Percentiles rank a stretch among this genome's conserved stretches.
Evolutionary conservation across 257 asterid species (phyloP).

Genomic region (Nicotiana noctiflora): DNA sequence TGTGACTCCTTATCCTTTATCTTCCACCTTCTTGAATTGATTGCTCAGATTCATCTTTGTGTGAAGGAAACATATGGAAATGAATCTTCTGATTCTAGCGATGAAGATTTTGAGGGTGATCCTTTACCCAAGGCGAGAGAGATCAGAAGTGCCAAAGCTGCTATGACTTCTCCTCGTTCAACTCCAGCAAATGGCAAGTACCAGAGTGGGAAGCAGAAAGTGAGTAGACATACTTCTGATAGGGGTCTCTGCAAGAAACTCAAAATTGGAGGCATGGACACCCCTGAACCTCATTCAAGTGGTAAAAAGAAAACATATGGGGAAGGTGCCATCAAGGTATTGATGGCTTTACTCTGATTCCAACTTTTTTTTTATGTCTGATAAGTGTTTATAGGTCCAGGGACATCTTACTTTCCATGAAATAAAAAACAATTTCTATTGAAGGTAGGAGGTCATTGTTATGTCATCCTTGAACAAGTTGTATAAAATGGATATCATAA

Average conservation of each 20-base stretch:
- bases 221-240: conserved; percentile 17
- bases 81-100: conserved; percentile 78
- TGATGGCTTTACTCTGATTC: conserved; percentile 2
- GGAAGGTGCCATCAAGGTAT: conserved; percentile 66
- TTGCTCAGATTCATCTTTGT: not conserved
- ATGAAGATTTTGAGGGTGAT: conserved; percentile 68
- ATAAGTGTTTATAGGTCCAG: not conserved
- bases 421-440: not conserved
- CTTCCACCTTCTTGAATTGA: conserved; percentile 11
- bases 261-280: conserved; percentile 16
- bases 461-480: not conserved
- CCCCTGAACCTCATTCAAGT: conserved; percentile 36
- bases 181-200: conserved; percentile 24
- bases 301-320: conserved; percentile 47
- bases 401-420: not conserved
- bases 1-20: not conserved
- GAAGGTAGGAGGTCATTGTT: not conserved
- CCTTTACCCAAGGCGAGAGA: conserved; percentile 42
- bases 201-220: conserved; percentile 22
- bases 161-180: conserved; percentile 16
- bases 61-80: conserved; percentile 76
- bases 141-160: conserved; percentile 27
- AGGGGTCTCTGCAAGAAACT: conserved; percentile 17
- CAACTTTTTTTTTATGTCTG: conserved; percentile 1
- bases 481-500: not conserved